Percentiles rank a stretch among this genome's conserved stretches.
Conservation (phyloP, 768 basidiomycete species). For the Lactarius vividus region DNA sequence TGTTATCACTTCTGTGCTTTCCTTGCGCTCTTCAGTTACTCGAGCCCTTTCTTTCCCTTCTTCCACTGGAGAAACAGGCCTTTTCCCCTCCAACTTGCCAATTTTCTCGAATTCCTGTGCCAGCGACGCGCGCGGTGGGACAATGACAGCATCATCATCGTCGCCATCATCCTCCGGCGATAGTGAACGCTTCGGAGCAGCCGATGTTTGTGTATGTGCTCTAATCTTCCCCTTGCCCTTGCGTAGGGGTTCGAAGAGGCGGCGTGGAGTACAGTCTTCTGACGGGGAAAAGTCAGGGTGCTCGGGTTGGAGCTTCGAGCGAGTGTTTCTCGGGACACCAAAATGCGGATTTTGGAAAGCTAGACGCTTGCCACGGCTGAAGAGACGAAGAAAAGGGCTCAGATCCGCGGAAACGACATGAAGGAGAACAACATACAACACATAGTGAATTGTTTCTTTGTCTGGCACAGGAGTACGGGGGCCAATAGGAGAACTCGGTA, state of each 20-base stretch:
- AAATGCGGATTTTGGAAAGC: constrained; percentile 27
- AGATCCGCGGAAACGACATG: neutral
- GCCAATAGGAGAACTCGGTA: constrained; percentile 26
- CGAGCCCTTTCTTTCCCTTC: constrained; percentile 5
- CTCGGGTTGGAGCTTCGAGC: constrained; percentile 20
- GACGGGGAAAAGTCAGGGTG: constrained; percentile 29
- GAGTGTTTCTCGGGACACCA: constrained; percentile 16
- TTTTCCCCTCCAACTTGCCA: constrained; percentile 16
- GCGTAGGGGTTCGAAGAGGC: constrained; percentile 20
- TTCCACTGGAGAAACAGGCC: neutral
- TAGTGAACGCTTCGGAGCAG: constrained; percentile 10
- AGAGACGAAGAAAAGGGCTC: neutral
- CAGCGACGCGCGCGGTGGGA: constrained; percentile 16
- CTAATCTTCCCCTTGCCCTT: constrained; percentile 1
- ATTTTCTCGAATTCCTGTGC: constrained; percentile 25
- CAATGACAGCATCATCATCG: constrained; percentile 4
- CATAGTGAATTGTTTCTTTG: constrained; percentile 25
- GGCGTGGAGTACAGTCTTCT: constrained; percentile 27
- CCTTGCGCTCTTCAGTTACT: neutral
- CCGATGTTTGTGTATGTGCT: neutral
- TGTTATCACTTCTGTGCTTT: constrained; percentile 1
- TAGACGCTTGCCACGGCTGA: constrained; percentile 27
- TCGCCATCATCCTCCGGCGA: constrained; percentile 23
- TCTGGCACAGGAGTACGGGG: constrained; percentile 24
- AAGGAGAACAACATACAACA: constrained; percentile 23